These are phyloP conservation scores for Pestalotiopsis sp. DNA, from an alignment of 2,329 filamentous ascomycete species.

Conservation along the genomic window DNA sequence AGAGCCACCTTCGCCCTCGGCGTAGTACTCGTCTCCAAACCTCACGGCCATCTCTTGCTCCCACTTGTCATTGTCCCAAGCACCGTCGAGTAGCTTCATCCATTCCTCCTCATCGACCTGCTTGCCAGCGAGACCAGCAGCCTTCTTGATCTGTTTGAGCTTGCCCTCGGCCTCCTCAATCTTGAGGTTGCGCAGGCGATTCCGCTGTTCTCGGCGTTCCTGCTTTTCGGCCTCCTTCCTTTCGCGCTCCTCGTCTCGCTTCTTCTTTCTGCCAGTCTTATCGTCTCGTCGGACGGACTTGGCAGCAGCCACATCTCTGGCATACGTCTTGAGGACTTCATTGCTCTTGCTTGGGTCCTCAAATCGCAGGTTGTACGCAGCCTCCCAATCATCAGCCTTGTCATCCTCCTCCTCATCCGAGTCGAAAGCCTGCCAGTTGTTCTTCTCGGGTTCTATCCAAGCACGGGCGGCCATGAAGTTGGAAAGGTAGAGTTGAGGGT, in stretches of 20 bases:
- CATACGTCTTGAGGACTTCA: conserved; percentile 83
- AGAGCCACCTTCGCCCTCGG: conserved; percentile 66
- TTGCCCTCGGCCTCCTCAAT: conserved; percentile 89
- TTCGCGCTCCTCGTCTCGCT: conserved; percentile 75
- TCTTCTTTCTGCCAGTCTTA: conserved; percentile 71
- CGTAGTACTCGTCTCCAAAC: conserved; percentile 92
- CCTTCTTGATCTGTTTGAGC: conserved; percentile 83
- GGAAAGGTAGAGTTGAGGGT: conserved; percentile 90
- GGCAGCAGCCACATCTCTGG: conserved; percentile 78
- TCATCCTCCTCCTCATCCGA: conserved; percentile 76
- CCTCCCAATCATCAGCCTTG: conserved; percentile 82
- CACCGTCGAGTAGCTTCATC: conserved; percentile 79
- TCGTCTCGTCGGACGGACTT: conserved; percentile 87
- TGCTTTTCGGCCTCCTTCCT: conserved; percentile 77
- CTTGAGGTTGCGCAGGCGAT: conserved; percentile 81
- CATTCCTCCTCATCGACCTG: conserved; percentile 74
- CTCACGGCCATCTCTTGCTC: conserved; percentile 84
- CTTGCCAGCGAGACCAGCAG: conserved; percentile 75
- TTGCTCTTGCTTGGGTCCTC: conserved; percentile 89
- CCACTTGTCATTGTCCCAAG: conserved; percentile 89
- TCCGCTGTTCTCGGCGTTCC: conserved; percentile 76
- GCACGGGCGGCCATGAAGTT: conserved; percentile 93
- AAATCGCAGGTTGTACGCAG: conserved; percentile 94
- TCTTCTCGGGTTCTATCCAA: conserved; percentile 70
- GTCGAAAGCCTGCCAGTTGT: conserved; percentile 78